Percentiles rank a stretch among this genome's conserved stretches.
Evolutionary conservation across 2,329 filamentous ascomycete genomes (phyloP).

Genomic region (Bipolaris sorokiniana): DNA sequence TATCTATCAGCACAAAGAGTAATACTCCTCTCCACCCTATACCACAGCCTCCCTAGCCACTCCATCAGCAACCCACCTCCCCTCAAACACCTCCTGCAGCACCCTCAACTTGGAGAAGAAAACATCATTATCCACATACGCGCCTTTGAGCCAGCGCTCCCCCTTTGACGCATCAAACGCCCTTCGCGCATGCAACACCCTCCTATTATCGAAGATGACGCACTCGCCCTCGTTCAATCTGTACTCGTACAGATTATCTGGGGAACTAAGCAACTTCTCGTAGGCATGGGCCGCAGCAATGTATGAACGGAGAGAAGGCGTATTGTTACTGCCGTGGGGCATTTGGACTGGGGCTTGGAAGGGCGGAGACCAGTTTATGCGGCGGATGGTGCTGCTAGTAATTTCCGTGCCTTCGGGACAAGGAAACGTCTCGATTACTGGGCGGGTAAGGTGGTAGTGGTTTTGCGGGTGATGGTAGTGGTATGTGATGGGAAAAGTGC

Average conservation of each 20-base stretch:
- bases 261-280: slow-evolving; percentile 62
- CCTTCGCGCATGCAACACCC: slow-evolving; percentile 81
- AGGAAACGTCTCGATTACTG: slow-evolving; percentile 59
- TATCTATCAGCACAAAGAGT: no score
- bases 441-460: slow-evolving; percentile 65
- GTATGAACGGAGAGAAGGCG: slow-evolving; percentile 38
- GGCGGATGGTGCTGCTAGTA: slow-evolving; percentile 44
- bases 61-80: slow-evolving; percentile 45
- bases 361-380: slow-evolving; percentile 76
- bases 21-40: background rate
- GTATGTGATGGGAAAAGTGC: slow-evolving; percentile 60
- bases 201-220: slow-evolving; percentile 88
- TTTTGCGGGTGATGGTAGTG: slow-evolving; percentile 69
- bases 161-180: slow-evolving; percentile 73
- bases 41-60: slow-evolving; percentile 32
- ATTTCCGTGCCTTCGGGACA: slow-evolving; percentile 36
- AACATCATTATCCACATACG: slow-evolving; percentile 77
- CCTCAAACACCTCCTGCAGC: slow-evolving; percentile 46
- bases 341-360: slow-evolving; percentile 69
- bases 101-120: slow-evolving; percentile 58
- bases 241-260: slow-evolving; percentile 68
- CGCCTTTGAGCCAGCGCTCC: slow-evolving; percentile 81
- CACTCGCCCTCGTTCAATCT: slow-evolving; percentile 82
- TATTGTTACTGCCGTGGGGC: slow-evolving; percentile 39
- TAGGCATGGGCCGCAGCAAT: slow-evolving; percentile 61